Conservation (phyloP, 305 asterid genomes). For the Plantago coronopus region DNA sequence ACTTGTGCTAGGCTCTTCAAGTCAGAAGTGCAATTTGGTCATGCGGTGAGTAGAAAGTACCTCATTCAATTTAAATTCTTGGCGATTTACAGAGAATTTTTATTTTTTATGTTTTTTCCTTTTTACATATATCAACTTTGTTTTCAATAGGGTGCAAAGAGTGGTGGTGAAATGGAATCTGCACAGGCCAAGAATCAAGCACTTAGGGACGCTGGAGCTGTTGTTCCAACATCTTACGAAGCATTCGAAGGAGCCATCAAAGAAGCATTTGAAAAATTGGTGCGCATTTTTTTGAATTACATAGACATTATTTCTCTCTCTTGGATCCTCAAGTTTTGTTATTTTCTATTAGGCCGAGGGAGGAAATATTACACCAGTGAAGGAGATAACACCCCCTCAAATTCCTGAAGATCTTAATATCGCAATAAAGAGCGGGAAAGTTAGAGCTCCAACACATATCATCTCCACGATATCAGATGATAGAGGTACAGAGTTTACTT, state of each 20-base stretch:
- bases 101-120: too few species aligned
- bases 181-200: slow-evolving; percentile 98
- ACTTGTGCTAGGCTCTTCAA: slow-evolving; percentile 94
- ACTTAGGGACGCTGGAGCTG: slow-evolving; percentile 87
- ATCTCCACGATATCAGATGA: slow-evolving; percentile 97
- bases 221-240: slow-evolving; percentile 90
- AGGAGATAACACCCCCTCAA: slow-evolving; percentile 90
- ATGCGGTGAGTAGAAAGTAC: slow-evolving; percentile 66
- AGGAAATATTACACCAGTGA: slow-evolving; percentile 67
- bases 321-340: slow-evolving; percentile 15
- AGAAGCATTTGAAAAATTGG: slow-evolving; percentile 74
- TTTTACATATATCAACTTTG: slow-evolving; percentile 19
- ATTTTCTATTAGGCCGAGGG: slow-evolving; percentile 50
- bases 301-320: not conserved
- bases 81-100: too few species aligned
- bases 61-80: too few species aligned
- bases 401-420: slow-evolving; percentile 92
- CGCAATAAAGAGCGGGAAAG: slow-evolving; percentile 96
- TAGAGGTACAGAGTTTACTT: slow-evolving; percentile 52
- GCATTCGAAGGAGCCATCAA: slow-evolving; percentile 80
- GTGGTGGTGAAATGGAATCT: slow-evolving; percentile 98
- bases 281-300: slow-evolving; percentile 25
- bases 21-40: slow-evolving; percentile 99
- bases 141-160: slow-evolving; percentile 79
- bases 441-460: slow-evolving; percentile 97